Evolutionary conservation across 169 alveolate species (phyloP), one percentile per base, ranked within the genome.

Genomic region (Cryptosporidium sp.): DNA sequence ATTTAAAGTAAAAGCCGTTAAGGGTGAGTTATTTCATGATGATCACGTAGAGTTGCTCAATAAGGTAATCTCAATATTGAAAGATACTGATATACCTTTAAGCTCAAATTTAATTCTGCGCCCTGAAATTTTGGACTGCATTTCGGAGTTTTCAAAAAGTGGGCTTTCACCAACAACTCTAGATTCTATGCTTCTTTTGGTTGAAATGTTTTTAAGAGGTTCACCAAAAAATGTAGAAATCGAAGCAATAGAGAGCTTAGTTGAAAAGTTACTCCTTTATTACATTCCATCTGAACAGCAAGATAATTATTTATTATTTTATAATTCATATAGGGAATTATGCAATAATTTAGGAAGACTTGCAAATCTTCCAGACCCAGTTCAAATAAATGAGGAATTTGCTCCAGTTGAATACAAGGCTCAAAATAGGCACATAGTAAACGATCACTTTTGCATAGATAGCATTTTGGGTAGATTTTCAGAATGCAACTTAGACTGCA

Each of bases 401-500:
- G 52, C 37, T 18, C 59, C 71, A 33, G 16, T n/a, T 37, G 71
- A 74, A 5, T 18, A 33, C 48, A 31, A 10, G 5, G 1, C 8
- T 18, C 71, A 65, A 29, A 16, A 33, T 65, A 65, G 0, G 33
- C 26, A 65, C 50, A 39, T 74, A 14, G 2, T 55, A 18, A 59
- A 58, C 33, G 71, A 74, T 74, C 58, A 33, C 0, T 31, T 37
- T 12, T 58, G 26, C 23, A n/a, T 74, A 23, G 58, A 74, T 29
- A 43, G 16, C 31, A 33, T 74, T 33, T 23, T 74, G 16, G 33
- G 41, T 21, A 23, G 31, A 23, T 74, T 74, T 74, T 16, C 71
- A 29, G 70, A 74, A 43, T 74, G 86, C 16, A 55, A 37, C 29
- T 52, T 74, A 52, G 86, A 74, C 23, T 74, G 86, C 41, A 55